Evolutionary conservation across 805 yeast genomes (phyloP).

Genomic region (Yarrowia phangngaensis): DNA sequence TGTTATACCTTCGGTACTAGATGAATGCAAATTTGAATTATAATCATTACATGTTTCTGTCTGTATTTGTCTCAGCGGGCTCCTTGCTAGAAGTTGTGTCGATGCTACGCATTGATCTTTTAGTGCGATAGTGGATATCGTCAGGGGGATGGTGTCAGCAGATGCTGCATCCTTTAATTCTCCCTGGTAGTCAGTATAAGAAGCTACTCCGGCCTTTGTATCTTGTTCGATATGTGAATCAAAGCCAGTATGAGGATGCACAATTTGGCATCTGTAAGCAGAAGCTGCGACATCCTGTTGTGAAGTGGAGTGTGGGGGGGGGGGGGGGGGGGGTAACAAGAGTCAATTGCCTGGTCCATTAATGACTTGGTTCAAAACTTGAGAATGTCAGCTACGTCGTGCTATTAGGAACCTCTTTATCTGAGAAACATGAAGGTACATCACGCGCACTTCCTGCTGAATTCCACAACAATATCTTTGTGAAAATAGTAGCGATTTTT

Average conservation of each 20-base stretch:
- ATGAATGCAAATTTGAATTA: no score
- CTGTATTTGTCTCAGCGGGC: no score
- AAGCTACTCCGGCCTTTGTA: constrained; percentile 18
- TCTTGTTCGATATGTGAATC: constrained; percentile 31
- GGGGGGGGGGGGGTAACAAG: constrained; percentile 33
- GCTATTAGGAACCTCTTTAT: no score
- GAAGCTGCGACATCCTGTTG: constrained; percentile 58
- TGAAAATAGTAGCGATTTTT: no score
- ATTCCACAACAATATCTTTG: no score
- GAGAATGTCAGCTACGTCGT: no score
- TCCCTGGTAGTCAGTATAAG: constrained; percentile 14
- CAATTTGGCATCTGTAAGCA: constrained; percentile 54
- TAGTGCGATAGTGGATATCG: constrained; percentile 37
- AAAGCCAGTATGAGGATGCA: constrained; percentile 53
- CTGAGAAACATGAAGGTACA: no score
- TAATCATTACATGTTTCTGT: no score
- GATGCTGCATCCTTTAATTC: constrained; percentile 25
- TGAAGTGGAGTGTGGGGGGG: no score
- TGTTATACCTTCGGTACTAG: no score
- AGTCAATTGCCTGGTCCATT: constrained; percentile 20
- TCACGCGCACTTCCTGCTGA: no score
- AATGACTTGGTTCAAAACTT: constrained; percentile 29
- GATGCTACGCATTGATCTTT: constrained; percentile 64
- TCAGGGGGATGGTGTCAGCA: constrained; percentile 11
- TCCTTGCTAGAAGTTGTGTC: not conserved